Base-by-base conservation (phyloP, 1,284 basidiomycete species). In the Exobasidium cylindrosporum region DNA sequence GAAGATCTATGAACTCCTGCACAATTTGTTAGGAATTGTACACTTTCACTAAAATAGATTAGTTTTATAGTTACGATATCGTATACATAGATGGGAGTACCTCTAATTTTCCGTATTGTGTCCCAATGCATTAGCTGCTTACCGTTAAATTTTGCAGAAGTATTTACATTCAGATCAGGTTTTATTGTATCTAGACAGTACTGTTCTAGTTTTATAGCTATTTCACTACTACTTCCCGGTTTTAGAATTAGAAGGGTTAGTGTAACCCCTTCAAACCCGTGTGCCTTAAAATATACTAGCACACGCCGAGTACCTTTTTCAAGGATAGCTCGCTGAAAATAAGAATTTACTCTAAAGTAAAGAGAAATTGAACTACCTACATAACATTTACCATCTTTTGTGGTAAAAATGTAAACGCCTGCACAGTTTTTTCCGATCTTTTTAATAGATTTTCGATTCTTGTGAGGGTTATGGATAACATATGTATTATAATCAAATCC, bases 1-100 rank as follows among this genome's bases (percentile, higher is more conserved):
- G 60, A 44, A 61, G 60, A 57, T 61, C 55, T 50, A 61, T 61
- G 55, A 61, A 61, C 55, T 43, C 54, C 54, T 57, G 49, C 55
- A 61, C 56, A 43, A 61, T 40, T 61, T 57, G 54, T 43, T 45
- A 61, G 54, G 56, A 46, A 61, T 35, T 61, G 54, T 30, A 57
- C 44, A 57, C 54, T 61, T 31, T 57, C 60, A 35, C 54, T 61
- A 3, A 62, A 50, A 62, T 50, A 58, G 3, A 58, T 47, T 24
- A 58, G 61, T n/a, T 58, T 62, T 52, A 31, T 40, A 26, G 31
- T 58, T 58, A 45, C 1, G n/a, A 50, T 62, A 53, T 62, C 46
- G 43, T 62, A 50, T 26, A 62, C 52, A 50, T 45, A 58, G 45
- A 57, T n/a, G 29, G 53, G 29, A 10, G 7, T 7, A 10, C 35